These are phyloP conservation scores for Thalassiosira profunda DNA, from an alignment of 108 stramenopile genomes.

Conservation along the genomic window DNA sequence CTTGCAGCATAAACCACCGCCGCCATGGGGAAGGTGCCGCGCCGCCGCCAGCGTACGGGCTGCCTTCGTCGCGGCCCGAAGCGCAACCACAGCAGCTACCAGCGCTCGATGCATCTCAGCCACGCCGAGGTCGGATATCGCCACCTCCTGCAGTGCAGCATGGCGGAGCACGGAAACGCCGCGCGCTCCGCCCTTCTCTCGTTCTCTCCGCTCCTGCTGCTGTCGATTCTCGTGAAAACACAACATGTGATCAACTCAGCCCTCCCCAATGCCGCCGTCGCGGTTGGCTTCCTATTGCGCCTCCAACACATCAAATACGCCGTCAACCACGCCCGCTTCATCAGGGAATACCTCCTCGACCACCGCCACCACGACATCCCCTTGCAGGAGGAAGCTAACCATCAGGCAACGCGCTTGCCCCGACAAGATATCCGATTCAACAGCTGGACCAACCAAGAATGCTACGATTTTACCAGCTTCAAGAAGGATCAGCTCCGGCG, in stretches of 20 bases:
- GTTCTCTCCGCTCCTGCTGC: background rate
- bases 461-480: constrained; percentile 3
- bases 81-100: background rate
- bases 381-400: background rate
- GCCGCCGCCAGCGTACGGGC: too few species aligned
- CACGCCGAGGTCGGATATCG: background rate
- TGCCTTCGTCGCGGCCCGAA: background rate
- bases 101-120: constrained; percentile 4
- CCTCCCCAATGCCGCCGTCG: background rate
- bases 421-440: constrained; percentile 6
- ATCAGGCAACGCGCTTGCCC: background rate
- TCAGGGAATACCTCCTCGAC: background rate
- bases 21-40: too few species aligned
- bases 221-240: background rate
- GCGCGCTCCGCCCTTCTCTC: background rate
- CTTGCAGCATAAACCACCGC: too few species aligned
- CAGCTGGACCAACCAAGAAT: background rate
- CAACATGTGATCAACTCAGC: background rate
- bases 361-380: constrained; percentile 1
- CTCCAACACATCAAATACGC: background rate
- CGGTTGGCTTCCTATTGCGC: background rate
- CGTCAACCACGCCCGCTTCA: background rate
- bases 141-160: background rate
- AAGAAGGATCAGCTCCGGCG: background rate
- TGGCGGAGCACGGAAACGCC: background rate